phyloP scores from a whole-genome alignment of 2,329 filamentous ascomycete species.

The Aspergillus nomiae region DNA sequence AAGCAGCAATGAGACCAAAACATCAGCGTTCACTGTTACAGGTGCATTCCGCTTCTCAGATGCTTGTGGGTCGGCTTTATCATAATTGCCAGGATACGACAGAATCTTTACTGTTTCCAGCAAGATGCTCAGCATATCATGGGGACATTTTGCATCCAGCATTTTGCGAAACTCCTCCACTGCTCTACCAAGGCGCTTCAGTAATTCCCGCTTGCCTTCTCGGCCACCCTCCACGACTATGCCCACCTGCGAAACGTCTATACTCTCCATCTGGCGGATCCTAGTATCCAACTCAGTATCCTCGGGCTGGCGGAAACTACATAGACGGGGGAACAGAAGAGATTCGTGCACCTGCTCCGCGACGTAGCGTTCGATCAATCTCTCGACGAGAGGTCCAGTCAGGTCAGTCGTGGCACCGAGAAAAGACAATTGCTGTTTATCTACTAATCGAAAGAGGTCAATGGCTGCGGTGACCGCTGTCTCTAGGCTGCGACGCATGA shows the following conservation, averaged over 20 bases:
- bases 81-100: constrained; percentile 62
- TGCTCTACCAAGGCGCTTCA: constrained; percentile 72
- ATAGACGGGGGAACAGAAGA: constrained; percentile 80
- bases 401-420: constrained; percentile 91
- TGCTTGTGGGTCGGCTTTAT: constrained; percentile 40
- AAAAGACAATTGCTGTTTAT: constrained; percentile 91
- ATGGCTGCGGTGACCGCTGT: constrained; percentile 91
- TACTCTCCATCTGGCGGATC: constrained; percentile 87
- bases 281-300: constrained; percentile 87
- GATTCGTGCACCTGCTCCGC: constrained; percentile 86
- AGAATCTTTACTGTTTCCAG: constrained; percentile 81
- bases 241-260: constrained; percentile 93
- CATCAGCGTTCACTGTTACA: constrained; percentile 80
- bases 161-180: constrained; percentile 91
- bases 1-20: constrained; percentile 85
- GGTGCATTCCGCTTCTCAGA: constrained; percentile 58
- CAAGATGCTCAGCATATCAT: constrained; percentile 84
- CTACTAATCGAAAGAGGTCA: constrained; percentile 91
- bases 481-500: constrained; percentile 85
- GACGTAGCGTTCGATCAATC: constrained; percentile 91
- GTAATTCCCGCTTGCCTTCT: constrained; percentile 77
- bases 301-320: constrained; percentile 74
- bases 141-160: constrained; percentile 72
- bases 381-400: constrained; percentile 87
- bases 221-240: constrained; percentile 80